Conservation (phyloP, 73 alveolate species). For the Symbiodinium natans region DNA sequence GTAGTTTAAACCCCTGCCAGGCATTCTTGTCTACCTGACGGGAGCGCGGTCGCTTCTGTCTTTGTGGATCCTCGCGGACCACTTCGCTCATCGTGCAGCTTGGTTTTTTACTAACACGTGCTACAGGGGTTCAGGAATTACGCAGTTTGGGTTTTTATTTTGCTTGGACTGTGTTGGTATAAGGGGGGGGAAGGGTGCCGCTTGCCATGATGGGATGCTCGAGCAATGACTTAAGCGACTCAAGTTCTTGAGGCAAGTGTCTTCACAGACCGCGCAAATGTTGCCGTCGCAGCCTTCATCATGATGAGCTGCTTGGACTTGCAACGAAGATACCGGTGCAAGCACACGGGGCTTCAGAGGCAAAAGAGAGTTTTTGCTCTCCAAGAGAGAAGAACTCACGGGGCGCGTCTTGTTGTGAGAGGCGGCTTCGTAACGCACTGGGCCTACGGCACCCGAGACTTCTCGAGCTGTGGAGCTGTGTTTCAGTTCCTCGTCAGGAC, state of each 20-base stretch:
- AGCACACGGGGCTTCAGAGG: too few relatives aligned
- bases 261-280: constrained; percentile 79
- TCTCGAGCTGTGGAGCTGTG: constrained; percentile 25
- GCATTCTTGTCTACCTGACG: constrained; percentile 51
- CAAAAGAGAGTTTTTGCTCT: too few relatives aligned
- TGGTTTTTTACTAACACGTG: not conserved
- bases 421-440: constrained; percentile 81
- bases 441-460: constrained; percentile 64
- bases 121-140: too few relatives aligned
- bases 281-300: constrained; percentile 60
- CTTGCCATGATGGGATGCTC: too few relatives aligned
- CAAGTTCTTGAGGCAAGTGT: constrained; percentile 67
- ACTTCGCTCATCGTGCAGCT: constrained; percentile 48
- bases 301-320: not conserved
- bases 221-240: too few relatives aligned
- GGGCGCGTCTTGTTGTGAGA: too few relatives aligned
- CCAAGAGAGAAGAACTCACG: too few relatives aligned
- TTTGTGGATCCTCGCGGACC: constrained; percentile 67
- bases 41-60: constrained; percentile 71
- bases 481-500: constrained; percentile 38
- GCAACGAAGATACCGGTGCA: too few relatives aligned
- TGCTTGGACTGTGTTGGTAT: too few relatives aligned
- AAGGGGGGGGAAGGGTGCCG: too few relatives aligned
- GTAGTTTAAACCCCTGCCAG: too few relatives aligned
- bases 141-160: too few relatives aligned